Evolutionary conservation across 257 asterid species (phyloP), one percentile per base, ranked within the genome.

Genomic region (Scutellaria barbata): DNA sequence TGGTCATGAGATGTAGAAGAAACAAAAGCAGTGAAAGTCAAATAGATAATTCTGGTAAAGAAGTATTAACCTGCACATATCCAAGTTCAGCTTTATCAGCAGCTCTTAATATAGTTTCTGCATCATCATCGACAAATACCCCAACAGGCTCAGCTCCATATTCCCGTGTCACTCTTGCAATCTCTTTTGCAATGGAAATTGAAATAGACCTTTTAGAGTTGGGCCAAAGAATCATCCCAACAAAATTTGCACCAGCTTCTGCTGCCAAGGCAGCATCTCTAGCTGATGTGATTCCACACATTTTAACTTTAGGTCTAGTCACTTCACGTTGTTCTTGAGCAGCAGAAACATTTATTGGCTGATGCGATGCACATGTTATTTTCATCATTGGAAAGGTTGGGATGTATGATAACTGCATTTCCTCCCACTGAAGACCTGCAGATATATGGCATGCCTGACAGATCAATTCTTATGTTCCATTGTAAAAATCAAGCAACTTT

Each of bases 221-320:
- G 61, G 99, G 98, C 96, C 95, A 95, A 63, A 90, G 69, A 83
- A 95, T 92, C 96, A 92, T 92, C 76, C 99, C 99, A 6, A 92
- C 84, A 58, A 89, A 83, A 80, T 92, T 73, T 39, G 96, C 97
- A 46, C 98, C 98, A 50, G 98, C 98, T 84, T 95, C 90, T 71
- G 96, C 94, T 79, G 96, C 97, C 82, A 87, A 25, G 47, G 94
- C 95, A 74, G 96, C 98, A 85, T 88, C 97, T 84, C 79, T 82
- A 43, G 95, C 82, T 56, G 97, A 90, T 16, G 96, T 90, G 75
- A 92, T 83, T 61, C 99, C 97, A 58, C 96, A 95, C 98, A 95
- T 88, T 80, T 95, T 95, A 76, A 95, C 96, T 48, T 88, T 53
- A 60, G 95, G 90, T 74, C 74, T 76, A 66, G 42, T 78, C 43